A percentile compares a stretch with the other conserved stretches of the same genome.
These are phyloP conservation scores for Marasmius sp. DNA, from an alignment of 1,284 basidiomycete genomes.

Conservation along the genomic window DNA sequence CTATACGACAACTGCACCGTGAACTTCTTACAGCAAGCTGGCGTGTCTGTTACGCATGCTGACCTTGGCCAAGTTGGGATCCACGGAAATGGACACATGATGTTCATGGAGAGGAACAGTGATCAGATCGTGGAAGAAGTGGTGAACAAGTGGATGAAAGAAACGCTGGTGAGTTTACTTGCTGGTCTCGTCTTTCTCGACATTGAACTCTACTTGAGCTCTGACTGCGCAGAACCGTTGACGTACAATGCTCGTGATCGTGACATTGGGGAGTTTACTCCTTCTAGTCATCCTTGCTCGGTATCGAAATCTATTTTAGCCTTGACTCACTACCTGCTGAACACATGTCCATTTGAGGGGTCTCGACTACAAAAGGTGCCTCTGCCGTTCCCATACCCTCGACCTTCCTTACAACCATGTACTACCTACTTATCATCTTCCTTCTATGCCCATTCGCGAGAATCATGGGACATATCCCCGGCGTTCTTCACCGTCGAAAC, in stretches of 20 bases:
- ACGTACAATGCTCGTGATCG: too few relatives aligned
- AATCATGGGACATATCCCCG: background rate
- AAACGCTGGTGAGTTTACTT: constrained; percentile 1
- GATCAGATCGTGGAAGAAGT: constrained; percentile 7
- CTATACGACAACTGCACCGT: constrained; percentile 46
- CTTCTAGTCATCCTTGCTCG: too few relatives aligned
- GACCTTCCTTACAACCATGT: background rate
- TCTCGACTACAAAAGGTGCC: too few relatives aligned
- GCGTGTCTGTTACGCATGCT: constrained; percentile 41
- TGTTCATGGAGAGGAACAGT: constrained; percentile 10
- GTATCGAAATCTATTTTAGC: too few relatives aligned
- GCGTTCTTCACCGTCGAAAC: constrained; percentile 38
- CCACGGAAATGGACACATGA: constrained; percentile 23
- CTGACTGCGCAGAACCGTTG: too few relatives aligned
- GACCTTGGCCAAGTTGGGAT: constrained; percentile 40
- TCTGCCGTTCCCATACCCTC: too few relatives aligned
- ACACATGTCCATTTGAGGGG: too few relatives aligned
- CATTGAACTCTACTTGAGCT: too few relatives aligned
- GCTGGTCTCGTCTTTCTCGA: background rate
- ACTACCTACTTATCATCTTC: constrained; percentile 27
- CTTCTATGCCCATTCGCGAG: constrained; percentile 32
- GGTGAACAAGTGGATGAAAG: constrained; percentile 1
- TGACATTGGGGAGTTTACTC: too few relatives aligned
- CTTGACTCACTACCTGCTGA: too few relatives aligned
- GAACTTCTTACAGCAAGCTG: constrained; percentile 41